Evolutionary conservation across 495 filamentous ascomycete genomes (phyloP).

Genomic region (Thozetella sp.): DNA sequence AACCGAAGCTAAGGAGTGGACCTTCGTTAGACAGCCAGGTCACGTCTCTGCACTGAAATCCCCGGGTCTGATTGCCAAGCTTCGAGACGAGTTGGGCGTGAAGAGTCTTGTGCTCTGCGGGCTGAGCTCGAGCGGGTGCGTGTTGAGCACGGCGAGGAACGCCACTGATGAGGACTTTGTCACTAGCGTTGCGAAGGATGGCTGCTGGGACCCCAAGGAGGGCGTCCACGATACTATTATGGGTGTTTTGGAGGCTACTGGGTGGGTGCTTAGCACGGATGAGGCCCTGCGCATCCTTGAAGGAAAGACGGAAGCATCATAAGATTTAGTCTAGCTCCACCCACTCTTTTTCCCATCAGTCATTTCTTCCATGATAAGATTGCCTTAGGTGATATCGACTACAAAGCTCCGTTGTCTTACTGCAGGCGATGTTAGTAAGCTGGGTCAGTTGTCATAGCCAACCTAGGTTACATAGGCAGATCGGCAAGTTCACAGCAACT

Average conservation of each 20-base stretch:
- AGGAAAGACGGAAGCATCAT: too few species aligned
- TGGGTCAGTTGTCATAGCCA: too few species aligned
- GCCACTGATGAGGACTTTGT: conserved; percentile 22
- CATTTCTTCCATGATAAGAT: too few species aligned
- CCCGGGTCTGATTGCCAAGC: conserved; percentile 21
- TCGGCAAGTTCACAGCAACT: too few species aligned
- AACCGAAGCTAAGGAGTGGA: conserved; percentile 13
- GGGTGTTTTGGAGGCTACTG: neutral
- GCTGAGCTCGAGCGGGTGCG: conserved; percentile 27
- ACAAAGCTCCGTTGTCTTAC: too few species aligned
- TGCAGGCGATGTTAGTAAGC: too few species aligned
- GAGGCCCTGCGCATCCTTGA: neutral
- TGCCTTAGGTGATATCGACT: too few species aligned
- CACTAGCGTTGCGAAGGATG: conserved; percentile 25
- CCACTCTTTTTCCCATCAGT: too few species aligned
- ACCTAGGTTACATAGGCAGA: too few species aligned
- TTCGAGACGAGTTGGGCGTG: conserved; percentile 23
- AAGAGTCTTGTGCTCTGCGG: conserved; percentile 25
- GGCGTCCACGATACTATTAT: conserved; percentile 25
- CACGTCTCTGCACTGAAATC: conserved; percentile 30
- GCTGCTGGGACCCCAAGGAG: conserved; percentile 23
- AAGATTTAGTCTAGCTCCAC: too few species aligned
- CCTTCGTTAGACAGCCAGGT: conserved; percentile 21
- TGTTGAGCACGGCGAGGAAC: conserved; percentile 24
- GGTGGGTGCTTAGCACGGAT: neutral